phyloP scores from a whole-genome alignment of 1,284 basidiomycete genomes.

The Ustilago loliicola region DNA sequence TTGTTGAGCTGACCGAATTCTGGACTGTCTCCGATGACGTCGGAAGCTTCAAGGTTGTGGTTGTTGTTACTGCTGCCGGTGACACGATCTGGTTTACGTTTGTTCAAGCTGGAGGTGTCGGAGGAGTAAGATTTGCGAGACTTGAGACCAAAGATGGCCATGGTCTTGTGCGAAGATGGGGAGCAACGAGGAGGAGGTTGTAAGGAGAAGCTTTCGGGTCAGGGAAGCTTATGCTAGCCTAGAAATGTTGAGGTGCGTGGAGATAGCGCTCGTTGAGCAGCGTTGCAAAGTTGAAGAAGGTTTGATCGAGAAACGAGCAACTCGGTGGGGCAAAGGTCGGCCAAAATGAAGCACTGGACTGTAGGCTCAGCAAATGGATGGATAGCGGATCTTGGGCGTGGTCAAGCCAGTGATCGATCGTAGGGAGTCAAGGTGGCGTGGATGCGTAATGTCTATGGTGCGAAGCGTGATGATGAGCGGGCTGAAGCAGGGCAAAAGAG shows the following conservation, averaged over 20 bases:
- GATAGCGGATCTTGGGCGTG: not conserved
- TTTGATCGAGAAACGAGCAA: not conserved
- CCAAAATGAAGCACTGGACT: not conserved
- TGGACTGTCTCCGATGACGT: conserved; percentile 44
- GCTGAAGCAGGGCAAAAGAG: not conserved
- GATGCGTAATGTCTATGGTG: not conserved
- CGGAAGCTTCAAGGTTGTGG: conserved; percentile 40
- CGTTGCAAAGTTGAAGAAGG: not conserved
- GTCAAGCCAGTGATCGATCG: not conserved
- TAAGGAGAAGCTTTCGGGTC: not conserved
- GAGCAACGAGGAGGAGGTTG: not conserved
- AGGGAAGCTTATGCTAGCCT: too few relatives aligned
- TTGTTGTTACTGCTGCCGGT: conserved; percentile 6
- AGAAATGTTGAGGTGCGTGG: too few relatives aligned
- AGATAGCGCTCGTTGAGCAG: not conserved
- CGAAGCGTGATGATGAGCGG: not conserved
- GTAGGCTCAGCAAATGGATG: not conserved
- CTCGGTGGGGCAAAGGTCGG: not conserved
- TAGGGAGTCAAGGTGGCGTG: not conserved
- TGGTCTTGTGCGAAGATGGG: conserved; percentile 14
- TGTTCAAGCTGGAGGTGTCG: conserved; percentile 30
- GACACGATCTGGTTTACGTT: conserved; percentile 14
- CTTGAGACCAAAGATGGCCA: conserved; percentile 49
- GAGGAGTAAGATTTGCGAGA: conserved; percentile 42
- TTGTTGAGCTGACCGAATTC: conserved; percentile 32